Evolutionary conservation across 73 alveolate genomes (phyloP).

Genomic region (Stentor roeselii): DNA sequence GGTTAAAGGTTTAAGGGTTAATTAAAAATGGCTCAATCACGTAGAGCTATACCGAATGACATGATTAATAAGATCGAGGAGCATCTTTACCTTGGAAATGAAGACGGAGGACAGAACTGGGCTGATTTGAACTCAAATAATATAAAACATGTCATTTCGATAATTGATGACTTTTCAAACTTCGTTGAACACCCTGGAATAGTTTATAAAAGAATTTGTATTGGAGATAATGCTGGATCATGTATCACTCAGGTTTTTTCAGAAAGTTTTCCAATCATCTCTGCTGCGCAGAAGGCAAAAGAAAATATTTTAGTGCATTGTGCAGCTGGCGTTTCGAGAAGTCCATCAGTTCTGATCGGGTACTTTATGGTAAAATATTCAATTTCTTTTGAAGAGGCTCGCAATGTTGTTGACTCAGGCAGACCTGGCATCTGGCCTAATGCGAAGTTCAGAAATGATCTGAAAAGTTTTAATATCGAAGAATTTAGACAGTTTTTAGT

Average conservation of each 20-base stretch:
- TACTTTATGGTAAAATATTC: background rate
- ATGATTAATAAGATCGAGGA: no score
- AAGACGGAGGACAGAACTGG: background rate
- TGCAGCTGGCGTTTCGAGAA: background rate
- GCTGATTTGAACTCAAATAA: background rate
- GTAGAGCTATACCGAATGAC: background rate
- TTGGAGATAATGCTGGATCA: no score
- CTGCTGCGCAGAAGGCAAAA: no score
- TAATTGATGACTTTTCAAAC: no score
- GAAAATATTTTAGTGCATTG: no score
- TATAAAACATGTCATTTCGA: background rate
- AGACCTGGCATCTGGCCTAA: background rate
- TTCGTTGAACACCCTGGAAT: no score
- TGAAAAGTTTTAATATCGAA: background rate
- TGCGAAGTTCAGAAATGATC: background rate
- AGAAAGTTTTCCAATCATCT: no score
- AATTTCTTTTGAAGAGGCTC: no score
- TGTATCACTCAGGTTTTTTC: no score
- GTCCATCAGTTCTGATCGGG: background rate
- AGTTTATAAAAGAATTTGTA: no score
- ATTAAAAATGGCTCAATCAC: background rate
- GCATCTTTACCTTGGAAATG: background rate
- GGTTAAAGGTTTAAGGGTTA: background rate
- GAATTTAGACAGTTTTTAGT: no score
- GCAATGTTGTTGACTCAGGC: background rate